Percentiles rank a stretch among this genome's conserved stretches.
Evolutionary conservation across 352 stramenopile species (phyloP).

Genomic region (Pythium scleroteichum): DNA sequence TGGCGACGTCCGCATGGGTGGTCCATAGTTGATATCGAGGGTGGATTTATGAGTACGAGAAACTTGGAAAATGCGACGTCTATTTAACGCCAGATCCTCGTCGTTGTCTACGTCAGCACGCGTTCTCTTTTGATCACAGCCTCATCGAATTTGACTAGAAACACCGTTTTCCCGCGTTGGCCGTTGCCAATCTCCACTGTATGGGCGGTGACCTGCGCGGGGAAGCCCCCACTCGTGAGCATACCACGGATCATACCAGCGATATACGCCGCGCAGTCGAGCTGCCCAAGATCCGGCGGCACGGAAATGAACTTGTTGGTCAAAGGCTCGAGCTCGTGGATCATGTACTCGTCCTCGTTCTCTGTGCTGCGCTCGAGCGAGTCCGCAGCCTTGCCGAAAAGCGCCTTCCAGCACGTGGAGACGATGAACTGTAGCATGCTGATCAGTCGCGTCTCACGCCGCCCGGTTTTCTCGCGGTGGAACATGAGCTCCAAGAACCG

Average conservation of each 20-base stretch:
- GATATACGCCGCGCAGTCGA: slow-evolving; percentile 97
- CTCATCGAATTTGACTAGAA: slow-evolving; percentile 87
- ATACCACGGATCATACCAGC: slow-evolving; percentile 93
- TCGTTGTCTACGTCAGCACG: slow-evolving; percentile 47
- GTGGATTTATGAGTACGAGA: too few relatives aligned
- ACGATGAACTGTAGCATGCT: slow-evolving; percentile 93
- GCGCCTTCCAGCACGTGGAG: slow-evolving; percentile 93
- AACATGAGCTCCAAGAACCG: slow-evolving; percentile 94
- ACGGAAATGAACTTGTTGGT: slow-evolving; percentile 97
- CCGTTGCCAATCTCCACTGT: slow-evolving; percentile 64
- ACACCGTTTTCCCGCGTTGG: slow-evolving; percentile 81
- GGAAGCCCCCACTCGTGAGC: slow-evolving; percentile 81
- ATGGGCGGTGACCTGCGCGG: slow-evolving; percentile 77
- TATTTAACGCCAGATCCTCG: slow-evolving; percentile 35
- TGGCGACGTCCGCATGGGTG: slow-evolving; percentile 55
- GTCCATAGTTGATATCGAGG: neutral
- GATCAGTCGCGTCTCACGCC: slow-evolving; percentile 83
- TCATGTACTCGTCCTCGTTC: slow-evolving; percentile 99
- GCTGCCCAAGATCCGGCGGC: slow-evolving; percentile 92
- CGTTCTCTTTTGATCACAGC: slow-evolving; percentile 78
- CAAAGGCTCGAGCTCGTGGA: slow-evolving; percentile 93
- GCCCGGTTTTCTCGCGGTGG: slow-evolving; percentile 80
- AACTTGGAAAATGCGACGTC: slow-evolving; percentile 17
- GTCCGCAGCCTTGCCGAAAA: slow-evolving; percentile 97
- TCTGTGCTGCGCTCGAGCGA: slow-evolving; percentile 96